Evolutionary conservation across 306 rosid species (phyloP).

Genomic region (Prunus mume): DNA sequence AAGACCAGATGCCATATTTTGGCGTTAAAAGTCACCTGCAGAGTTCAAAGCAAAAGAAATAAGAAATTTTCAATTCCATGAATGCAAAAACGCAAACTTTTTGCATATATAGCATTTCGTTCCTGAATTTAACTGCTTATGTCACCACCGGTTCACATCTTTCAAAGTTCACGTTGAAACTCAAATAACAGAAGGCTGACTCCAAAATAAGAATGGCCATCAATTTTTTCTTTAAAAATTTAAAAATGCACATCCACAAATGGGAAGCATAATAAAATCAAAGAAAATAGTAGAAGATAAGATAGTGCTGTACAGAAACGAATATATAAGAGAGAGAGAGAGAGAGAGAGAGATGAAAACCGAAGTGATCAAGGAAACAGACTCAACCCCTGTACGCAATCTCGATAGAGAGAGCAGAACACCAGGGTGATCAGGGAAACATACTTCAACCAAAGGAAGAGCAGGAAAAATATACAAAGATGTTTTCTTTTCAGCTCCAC

Average conservation of each 20-base stretch:
- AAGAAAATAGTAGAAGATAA: not conserved
- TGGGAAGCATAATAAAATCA: not conserved
- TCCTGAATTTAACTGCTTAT: not conserved
- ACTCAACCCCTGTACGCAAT: not conserved
- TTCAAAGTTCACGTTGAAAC: conserved; percentile 4
- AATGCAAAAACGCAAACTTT: not conserved
- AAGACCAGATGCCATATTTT: conserved; percentile 70
- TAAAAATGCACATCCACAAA: not conserved
- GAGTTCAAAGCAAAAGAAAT: conserved; percentile 22
- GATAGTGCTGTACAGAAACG: not conserved
- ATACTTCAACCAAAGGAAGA: conserved; percentile 1
- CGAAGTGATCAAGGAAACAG: not conserved
- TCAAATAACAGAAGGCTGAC: not conserved
- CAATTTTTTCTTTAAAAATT: not conserved
- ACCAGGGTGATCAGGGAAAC: not conserved
- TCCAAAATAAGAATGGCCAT: conserved; percentile 5
- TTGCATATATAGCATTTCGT: not conserved
- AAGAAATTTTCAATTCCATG: conserved; percentile 17
- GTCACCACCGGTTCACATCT: not conserved
- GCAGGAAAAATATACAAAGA: not conserved
- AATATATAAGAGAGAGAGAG: not conserved
- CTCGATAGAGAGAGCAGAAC: not conserved
- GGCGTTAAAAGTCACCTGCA: conserved; percentile 33
- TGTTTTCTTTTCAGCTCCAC: not conserved
- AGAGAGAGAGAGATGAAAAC: not conserved